Evolutionary conservation across 2,329 filamentous ascomycete species (phyloP), one percentile per base, ranked within the genome.

Genomic region (Pseudogymnoascus sp.): DNA sequence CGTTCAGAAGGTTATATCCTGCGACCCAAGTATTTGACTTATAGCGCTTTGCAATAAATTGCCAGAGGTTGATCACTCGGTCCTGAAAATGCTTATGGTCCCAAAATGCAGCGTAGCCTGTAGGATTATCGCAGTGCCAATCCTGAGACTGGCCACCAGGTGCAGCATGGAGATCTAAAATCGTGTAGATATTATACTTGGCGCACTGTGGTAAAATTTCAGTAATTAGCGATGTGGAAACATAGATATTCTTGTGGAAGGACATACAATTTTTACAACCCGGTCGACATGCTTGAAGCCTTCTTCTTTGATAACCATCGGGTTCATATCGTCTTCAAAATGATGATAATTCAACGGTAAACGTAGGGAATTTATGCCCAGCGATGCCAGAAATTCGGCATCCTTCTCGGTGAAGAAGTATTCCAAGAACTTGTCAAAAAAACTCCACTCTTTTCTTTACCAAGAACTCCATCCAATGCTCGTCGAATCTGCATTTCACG

Each of bases 311-410:
- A 82, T 69, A 0, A 79, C 76, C 5, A 75, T 69, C 0, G 80
- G 80, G 64, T 81, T 78, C 73, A 78, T 75, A 62, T 82, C 78
- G 64, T 83, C 79, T 64, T 81, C 79, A 37, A 83, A 82, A 67
- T 83, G 80, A 0, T 79, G 78, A 67, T 85, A 84, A 69, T 86
- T 86, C 72, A 87, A 84, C 0, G 84, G 83, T 2, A 87, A 72
- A 0, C 84, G 78, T 2, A 86, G 75, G 69, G 81, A 86, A 70
- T 85, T 86, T 18, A 86, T 72, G 0, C 81, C 81, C 2, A 83
- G 69, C 0, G 75, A 80, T 1, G 81, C 78, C 66, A 84, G 83
- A 72, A 84, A 85, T 33, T 79, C 77, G 18, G 84, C 83, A 64
- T 87, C 84, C 0, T 76, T 75, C 14, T 82, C 80, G 5, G 79